Evolutionary conservation across 1,139 yeast species (phyloP).

Genomic region (Geotrichum citri-aurantii): DNA sequence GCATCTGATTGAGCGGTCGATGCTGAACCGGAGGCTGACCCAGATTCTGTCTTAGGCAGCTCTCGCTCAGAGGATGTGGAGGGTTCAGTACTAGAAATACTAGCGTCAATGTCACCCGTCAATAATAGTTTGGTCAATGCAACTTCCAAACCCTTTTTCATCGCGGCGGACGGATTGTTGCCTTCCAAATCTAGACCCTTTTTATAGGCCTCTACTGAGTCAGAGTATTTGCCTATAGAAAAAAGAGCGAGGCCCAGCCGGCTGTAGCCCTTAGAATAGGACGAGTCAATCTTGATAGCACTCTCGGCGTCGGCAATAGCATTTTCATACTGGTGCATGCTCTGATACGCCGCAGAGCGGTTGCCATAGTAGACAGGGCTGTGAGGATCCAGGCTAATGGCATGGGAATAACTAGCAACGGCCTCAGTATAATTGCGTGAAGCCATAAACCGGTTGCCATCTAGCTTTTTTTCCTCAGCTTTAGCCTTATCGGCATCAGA

Average conservation of each 20-base stretch:
- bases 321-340: slow-evolving; percentile 61
- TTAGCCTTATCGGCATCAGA: slow-evolving; percentile 43
- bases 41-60: slow-evolving; percentile 23
- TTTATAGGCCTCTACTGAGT: slow-evolving; percentile 84
- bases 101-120: slow-evolving; percentile 46
- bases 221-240: slow-evolving; percentile 84
- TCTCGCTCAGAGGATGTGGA: slow-evolving; percentile 23
- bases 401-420: slow-evolving; percentile 70
- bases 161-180: slow-evolving; percentile 73
- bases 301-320: slow-evolving; percentile 80
- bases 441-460: slow-evolving; percentile 93
- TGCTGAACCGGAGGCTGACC: slow-evolving; percentile 20
- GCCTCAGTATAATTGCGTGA: slow-evolving; percentile 64
- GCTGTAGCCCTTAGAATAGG: slow-evolving; percentile 87
- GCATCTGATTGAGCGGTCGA: slow-evolving; percentile 49
- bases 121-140: slow-evolving; percentile 81
- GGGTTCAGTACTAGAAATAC: slow-evolving; percentile 20
- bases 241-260: slow-evolving; percentile 90
- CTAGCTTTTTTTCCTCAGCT: slow-evolving; percentile 76
- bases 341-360: slow-evolving; percentile 94
- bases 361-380: slow-evolving; percentile 88
- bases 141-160: slow-evolving; percentile 89
- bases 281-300: slow-evolving; percentile 73
- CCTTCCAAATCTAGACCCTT: slow-evolving; percentile 86
- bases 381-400: slow-evolving; percentile 62